These are phyloP conservation scores for Cladophialophora carrionii DNA, from an alignment of 2,329 filamentous ascomycete genomes.

Conservation along the genomic window DNA sequence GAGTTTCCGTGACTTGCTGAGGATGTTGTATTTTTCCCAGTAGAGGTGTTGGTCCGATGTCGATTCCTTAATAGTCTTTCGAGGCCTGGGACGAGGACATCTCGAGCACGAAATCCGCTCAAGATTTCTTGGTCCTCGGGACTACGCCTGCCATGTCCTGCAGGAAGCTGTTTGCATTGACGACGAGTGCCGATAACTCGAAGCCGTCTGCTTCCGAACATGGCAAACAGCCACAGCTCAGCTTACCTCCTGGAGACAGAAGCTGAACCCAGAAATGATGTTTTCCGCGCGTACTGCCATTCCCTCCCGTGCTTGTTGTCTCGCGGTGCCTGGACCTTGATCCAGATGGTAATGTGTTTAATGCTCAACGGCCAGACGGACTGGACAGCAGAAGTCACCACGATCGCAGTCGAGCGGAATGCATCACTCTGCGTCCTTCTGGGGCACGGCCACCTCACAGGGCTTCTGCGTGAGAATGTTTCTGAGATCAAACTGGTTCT, in stretches of 20 bases:
- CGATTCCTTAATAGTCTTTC: not conserved
- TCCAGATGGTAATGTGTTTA: not conserved
- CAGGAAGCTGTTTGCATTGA: not conserved
- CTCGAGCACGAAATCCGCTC: not conserved
- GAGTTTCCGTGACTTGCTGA: constrained; percentile 3
- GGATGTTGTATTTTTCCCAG: not conserved
- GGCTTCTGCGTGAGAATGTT: not conserved
- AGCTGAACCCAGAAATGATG: not conserved
- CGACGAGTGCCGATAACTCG: not conserved
- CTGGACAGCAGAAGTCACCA: not conserved
- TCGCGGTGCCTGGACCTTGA: not conserved
- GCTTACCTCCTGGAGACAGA: not conserved
- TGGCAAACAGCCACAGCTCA: not conserved
- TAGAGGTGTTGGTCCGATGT: not conserved
- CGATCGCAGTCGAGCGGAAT: not conserved
- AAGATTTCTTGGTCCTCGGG: not conserved
- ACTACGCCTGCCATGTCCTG: not conserved
- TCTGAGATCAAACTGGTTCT: not conserved
- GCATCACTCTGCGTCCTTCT: not conserved
- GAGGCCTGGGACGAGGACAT: not conserved
- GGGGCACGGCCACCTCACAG: not conserved
- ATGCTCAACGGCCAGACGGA: not conserved
- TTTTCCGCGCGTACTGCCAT: not conserved
- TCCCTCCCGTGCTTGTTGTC: not conserved
- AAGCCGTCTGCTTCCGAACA: not conserved